phyloP scores from a whole-genome alignment of 768 basidiomycete genomes.

The Collybia mongolica region DNA sequence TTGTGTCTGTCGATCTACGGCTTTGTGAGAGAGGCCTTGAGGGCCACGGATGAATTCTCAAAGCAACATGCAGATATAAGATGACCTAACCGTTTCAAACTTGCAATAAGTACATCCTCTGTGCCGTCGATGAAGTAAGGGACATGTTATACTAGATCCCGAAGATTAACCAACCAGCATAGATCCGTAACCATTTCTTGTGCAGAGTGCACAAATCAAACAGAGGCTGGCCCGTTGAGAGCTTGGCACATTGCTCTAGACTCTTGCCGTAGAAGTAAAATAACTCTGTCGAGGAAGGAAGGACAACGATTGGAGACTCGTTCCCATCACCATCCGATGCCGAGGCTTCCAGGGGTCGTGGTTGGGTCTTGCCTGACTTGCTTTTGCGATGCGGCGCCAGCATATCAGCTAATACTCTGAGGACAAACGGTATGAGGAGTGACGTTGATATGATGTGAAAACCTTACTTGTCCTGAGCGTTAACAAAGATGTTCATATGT shows the following conservation, averaged over 20 bases:
- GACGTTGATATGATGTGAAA: neutral
- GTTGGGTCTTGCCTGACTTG: constrained; percentile 38
- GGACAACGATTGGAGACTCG: constrained; percentile 58
- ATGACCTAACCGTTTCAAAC: constrained; percentile 61
- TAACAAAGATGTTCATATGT: constrained; percentile 90
- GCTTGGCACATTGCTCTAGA: constrained; percentile 89
- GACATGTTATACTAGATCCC: neutral
- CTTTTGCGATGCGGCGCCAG: constrained; percentile 72
- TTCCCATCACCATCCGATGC: constrained; percentile 40
- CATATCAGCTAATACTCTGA: constrained; percentile 88
- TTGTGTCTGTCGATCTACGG: constrained; percentile 76
- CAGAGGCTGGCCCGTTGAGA: constrained; percentile 82
- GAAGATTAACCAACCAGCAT: constrained; percentile 63
- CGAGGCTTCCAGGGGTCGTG: constrained; percentile 62
- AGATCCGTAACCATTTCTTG: constrained; percentile 92
- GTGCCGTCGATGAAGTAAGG: constrained; percentile 5
- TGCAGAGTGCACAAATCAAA: constrained; percentile 80
- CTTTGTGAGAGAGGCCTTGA: constrained; percentile 38
- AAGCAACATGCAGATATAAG: neutral
- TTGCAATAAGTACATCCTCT: constrained; percentile 86
- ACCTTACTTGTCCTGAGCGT: constrained; percentile 90
- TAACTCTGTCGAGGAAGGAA: constrained; percentile 92
- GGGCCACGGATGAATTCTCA: neutral
- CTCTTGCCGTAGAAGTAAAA: constrained; percentile 98
- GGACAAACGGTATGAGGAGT: neutral